Base-by-base conservation (phyloP, 176 grass and related monocot genomes). In the Themeda triandra region DNA sequence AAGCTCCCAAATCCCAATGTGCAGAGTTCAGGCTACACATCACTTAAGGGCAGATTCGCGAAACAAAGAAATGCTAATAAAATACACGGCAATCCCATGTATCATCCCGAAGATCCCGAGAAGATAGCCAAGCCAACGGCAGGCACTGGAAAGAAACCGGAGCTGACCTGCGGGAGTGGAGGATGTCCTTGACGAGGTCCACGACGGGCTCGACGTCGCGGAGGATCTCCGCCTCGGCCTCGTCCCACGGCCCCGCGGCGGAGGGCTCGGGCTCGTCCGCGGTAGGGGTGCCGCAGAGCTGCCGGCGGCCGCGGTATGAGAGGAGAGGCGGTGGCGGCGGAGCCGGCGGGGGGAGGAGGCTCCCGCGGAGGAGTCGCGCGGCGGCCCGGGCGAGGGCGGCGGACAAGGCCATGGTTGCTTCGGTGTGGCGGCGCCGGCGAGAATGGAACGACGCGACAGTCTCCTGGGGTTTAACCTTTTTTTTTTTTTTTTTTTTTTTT, bases 191-290 rank as follows among this genome's bases (percentile, higher is more conserved):
- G 66, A 88, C 87, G 68, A 73, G 58, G 15, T 84, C 4, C 54
- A 88, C 6, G 58, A 79, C 21, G 67, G 81, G 87, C 33, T 27
- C 14, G 59, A 88, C 44, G 4, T 84, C 75, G 33, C 58, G 56
- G 32, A 79, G 75, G 75, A 88, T 88, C 68, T 74, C 75, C 59
- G 59, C 75, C 72, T 87, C 86, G 29, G 86, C 64, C 63, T 68
- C 37, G 32, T n/a, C 19, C 66, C 78, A 67, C 25, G 17, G 73
- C 30, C 67, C 48, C 6, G 13, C 25, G 51, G 51, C 46, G 8
- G 21, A 58, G 54, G 54, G 21, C 13, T 19, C 28, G 54, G 54
- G 21, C 13, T 19, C 28, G 3, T 18, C 18, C 5, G 42, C 42
- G 31, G 80, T n/a, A 35, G 42, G 82, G 40, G 31, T 83, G n/a